Base-by-base conservation (phyloP, 371 early-diverging fungal genomes). In the Saksenaea vasiformis region DNA sequence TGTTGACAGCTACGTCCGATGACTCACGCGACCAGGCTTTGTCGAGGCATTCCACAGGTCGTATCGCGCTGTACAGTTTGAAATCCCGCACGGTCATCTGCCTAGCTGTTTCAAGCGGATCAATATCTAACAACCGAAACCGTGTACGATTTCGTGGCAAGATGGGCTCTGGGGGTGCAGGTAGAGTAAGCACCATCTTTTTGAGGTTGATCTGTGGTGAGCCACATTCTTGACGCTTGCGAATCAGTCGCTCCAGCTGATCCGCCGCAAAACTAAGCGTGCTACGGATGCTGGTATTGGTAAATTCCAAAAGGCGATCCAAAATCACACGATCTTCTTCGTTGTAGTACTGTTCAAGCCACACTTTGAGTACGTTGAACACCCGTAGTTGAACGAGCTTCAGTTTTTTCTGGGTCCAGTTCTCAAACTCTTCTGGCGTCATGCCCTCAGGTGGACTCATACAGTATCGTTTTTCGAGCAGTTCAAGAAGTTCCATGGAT, bases 31-130 rank as follows among this genome's bases (percentile, higher is more conserved):
- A 38, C 58, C 41, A 36, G 2, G 58, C 38, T 15, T 38, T 41
- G 37, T 57, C 87, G 51, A 98, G 73, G 66, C 93, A 92, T 70
- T 98, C 98, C 22, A 87, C 79, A 1, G 94, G 91, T 38, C 85
- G 80, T 56, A 98, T 93, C 44, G 86, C 81, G 72, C 84, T 86
- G 69, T 92, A 96, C 15, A 90, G 61, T 26, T 79, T 84, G 24
- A 87, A 90, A 69, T 96, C 94, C 67, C 95, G 88, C 58, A 98
- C 81, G 0, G 97, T 96, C 64, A 98, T 70, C 70, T 98, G 98
- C 15, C 99, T 84, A 0, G 97, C 98, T 57, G 96, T 73, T 72
- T 98, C 99, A 22, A 94, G 70, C 0, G 97, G 90, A 73, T 96
- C 93, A 38, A 98, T 73, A 58, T 97, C 97, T 56, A 87, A 51